Base-by-base conservation (phyloP, 331 rosid genomes). In the Quercus phellos region DNA sequence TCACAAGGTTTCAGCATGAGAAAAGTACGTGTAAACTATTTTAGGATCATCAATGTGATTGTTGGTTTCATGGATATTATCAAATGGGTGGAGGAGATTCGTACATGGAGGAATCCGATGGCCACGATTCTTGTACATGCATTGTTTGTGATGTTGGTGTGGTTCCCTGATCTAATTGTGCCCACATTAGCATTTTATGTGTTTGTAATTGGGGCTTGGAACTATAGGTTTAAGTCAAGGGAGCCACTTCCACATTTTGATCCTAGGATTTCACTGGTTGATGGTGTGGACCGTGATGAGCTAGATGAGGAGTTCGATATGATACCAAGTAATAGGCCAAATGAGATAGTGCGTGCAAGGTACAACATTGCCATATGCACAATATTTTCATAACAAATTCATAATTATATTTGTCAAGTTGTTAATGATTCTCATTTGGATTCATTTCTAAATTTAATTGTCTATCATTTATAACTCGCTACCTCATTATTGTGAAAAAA, bases 291-390 rank as follows among this genome's bases (percentile, higher is more conserved):
- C 2, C 79, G 77, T 0, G 99, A 94, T 0, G 99, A 92, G 76
- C 74, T 94, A 26, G 99, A 92, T 1, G 99, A 94, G 77, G 97
- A 92, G 73, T 89, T 94, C 13, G 98, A 94, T 51, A n/a, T 59
- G 0, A 12, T 89, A 68, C 96, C 94, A 0, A 90, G 95, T 60
- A 46, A 8, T 1, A 85, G 88, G 14, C 13, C 85, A 0, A 21
- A 51, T 0, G 95, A 89, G 10, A 55, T 74, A 6, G 86, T 89
- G 30, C 75, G 88, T 0, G 84, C 51, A 0, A 38, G 46, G 46
- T 38, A 38, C 3, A 38, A 38, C 2, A 38, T 0, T 7, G 1
- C 0, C 0, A 38, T 2, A 0, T 38, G 0, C 1, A 38, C 3
- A 8, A 38, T 38, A 38, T 38, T 38, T 38, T 38, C 1, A 0